Evolutionary conservation across 2,329 filamentous ascomycete species (phyloP), one percentile per base, ranked within the genome.

Genomic region (Pestalotiopsis fici): DNA sequence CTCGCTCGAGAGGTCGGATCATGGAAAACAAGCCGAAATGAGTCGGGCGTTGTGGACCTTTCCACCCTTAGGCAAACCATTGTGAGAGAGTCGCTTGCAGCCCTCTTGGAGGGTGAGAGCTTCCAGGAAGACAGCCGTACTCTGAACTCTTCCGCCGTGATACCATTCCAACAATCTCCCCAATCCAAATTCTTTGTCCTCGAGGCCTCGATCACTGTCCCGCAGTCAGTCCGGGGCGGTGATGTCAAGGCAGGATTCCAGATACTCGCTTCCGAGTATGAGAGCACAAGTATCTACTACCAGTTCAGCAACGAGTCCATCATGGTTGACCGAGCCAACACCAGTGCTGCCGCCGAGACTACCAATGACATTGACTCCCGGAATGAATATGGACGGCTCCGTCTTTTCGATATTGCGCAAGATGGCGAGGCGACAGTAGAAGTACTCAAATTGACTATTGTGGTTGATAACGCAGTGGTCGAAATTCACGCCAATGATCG

Each of bases 241-340:
- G 70, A 77, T 23, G 69, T 82, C 3, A 79, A 78, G 68, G 80
- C 79, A 21, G 82, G 82, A 15, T 79, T 83, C 67, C 76, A 78
- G 60, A 81, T 83, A 55, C 70, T 83, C 3, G 76, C 78, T 1
- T 81, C 80, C 4, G 71, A 78, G 2, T 70, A 78, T 27, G 81
- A 83, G 70, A 76, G 75, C 12, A 83, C 82, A 4, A 77, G 74
- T 12, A 78, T 83, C 50, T 82, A 82, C 71, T 83, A 83, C 70
- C 80, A 83, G 61, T 82, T 83, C 70, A 79, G 78, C 2, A 82
- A 83, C 69, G 81, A 83, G 70, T 79, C 77, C 23, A 68, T 83
- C 55, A 74, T 82, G 39, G 73, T 83, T 23, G 81, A 83, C 64
- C 78, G 81, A 4, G 77, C 74, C 37, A 80, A 80, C 47, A 77